These are phyloP conservation scores for Moesziomyces sp. DNA, from an alignment of 1,284 basidiomycete species.

Conservation along the genomic window DNA sequence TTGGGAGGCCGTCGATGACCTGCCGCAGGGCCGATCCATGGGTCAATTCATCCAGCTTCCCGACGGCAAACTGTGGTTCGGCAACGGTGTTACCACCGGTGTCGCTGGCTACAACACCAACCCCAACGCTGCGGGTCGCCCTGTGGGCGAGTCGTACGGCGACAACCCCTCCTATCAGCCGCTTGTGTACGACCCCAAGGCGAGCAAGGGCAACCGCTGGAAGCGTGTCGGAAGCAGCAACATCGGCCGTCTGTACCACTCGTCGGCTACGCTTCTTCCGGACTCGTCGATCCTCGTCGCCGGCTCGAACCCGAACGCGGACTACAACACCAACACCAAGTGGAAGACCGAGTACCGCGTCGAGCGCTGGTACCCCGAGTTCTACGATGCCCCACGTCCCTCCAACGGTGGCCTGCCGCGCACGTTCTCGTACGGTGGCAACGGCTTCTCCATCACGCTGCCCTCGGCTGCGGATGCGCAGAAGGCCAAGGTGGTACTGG, in stretches of 20 bases:
- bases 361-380: conserved; percentile 60
- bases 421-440: conserved; percentile 56
- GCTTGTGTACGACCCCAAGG: conserved; percentile 56
- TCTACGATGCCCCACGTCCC: conserved; percentile 55
- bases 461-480: conserved; percentile 61
- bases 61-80: conserved; percentile 59
- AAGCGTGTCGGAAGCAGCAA: conserved; percentile 38
- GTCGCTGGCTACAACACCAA: conserved; percentile 59
- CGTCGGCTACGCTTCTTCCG: conserved; percentile 53
- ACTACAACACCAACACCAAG: conserved; percentile 39
- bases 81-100: conserved; percentile 60
- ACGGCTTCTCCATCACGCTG: conserved; percentile 48
- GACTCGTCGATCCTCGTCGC: conserved; percentile 59
- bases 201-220: conserved; percentile 51
- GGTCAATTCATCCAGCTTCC: conserved; percentile 60
- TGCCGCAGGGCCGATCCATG: conserved; percentile 56
- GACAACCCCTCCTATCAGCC: conserved; percentile 56
- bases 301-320: conserved; percentile 60
- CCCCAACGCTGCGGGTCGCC: conserved; percentile 43
- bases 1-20: conserved; percentile 50
- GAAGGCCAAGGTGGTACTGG: conserved; percentile 76
- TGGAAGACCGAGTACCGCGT: conserved; percentile 56
- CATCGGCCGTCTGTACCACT: conserved; percentile 61
- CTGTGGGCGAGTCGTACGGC: conserved; percentile 64
- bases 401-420: conserved; percentile 42